Base-by-base conservation (phyloP, 2,329 filamentous ascomycete genomes). In the Aspergillus brunneoviolaceus region DNA sequence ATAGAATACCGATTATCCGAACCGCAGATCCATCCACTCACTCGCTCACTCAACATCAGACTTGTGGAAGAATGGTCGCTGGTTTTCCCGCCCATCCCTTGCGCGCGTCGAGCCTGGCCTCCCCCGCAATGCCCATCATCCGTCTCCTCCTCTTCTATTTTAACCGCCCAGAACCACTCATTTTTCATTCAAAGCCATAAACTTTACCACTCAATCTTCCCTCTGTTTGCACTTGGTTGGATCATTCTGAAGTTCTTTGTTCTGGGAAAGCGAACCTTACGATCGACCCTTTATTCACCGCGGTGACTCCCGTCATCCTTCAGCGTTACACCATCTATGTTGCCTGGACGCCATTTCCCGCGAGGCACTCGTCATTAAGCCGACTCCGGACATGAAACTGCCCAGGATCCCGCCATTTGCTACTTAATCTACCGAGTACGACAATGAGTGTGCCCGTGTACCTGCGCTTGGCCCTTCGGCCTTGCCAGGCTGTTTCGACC, bases 381-480 rank as follows among this genome's bases (percentile, higher is more conserved):
- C 45, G 14, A 33, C 50, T 49, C 19, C 48, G 53, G 53, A 11
- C 19, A 49, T 45, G 39, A 23, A 14, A 25, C n/a, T 39, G 3
- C 27, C 45, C 16, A 12, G 6, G 16, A 16, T 45, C 16, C 7
- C 39, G 16, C 16, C 39, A 45, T 45, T 45, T 45, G 39, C 31
- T 51, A 21, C 53, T 19, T 55, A 39, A 35, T 49, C 29, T 42
- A 23, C 51, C 42, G 51, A 33, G 42, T 53, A 35, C 58, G 52
- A 58, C 49, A 47, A 74, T 73, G 71, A 69, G 68, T 67, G 68
- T 60, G 42, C 49, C 68, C 23, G 51, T 64, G 48, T 64, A 66
- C 60, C 58, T 73, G 67, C 65, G 67, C 60, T 67, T 64, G 56
- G 69, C 66, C 12, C 62, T 72, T 59, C 59, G 67, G 48, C 67